A percentile compares a stretch with the other conserved stretches of the same genome.
Conservation (phyloP, 2,329 filamentous ascomycete genomes). For the Hypoxylon sp. region DNA sequence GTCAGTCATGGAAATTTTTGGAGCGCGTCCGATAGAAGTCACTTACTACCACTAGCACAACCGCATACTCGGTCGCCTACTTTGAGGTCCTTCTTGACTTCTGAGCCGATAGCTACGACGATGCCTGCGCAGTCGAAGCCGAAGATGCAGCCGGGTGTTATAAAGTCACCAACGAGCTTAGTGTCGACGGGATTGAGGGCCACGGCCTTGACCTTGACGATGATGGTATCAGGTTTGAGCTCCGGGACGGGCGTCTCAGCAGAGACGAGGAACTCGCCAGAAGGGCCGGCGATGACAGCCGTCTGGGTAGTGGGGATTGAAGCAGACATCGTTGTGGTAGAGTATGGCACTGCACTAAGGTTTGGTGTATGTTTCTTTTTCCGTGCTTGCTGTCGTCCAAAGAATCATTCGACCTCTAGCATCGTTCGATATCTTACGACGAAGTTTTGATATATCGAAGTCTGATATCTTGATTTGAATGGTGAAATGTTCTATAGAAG, state of each 20-base stretch:
- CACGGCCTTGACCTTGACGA: slow-evolving; percentile 42
- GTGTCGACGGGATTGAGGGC: slow-evolving; percentile 48
- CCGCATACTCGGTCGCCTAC: slow-evolving; percentile 58
- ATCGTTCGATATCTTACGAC: slow-evolving; percentile 28
- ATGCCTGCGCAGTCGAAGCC: slow-evolving; percentile 49
- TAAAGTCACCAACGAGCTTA: slow-evolving; percentile 42
- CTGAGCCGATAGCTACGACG: slow-evolving; percentile 40
- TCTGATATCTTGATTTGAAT: slow-evolving; percentile 24
- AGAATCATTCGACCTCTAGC: slow-evolving; percentile 21
- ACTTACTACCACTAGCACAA: slow-evolving; percentile 23
- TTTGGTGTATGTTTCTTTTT: slow-evolving; percentile 7
- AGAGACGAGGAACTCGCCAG: slow-evolving; percentile 28
- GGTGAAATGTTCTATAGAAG: slow-evolving; percentile 7
- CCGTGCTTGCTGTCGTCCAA: slow-evolving; percentile 19
- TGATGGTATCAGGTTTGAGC: slow-evolving; percentile 27
- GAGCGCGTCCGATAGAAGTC: background rate
- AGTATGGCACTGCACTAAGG: slow-evolving; percentile 9
- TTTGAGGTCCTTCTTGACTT: slow-evolving; percentile 41
- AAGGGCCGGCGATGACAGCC: slow-evolving; percentile 31
- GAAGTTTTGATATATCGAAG: slow-evolving; percentile 5
- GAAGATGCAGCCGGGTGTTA: slow-evolving; percentile 35
- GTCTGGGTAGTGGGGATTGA: slow-evolving; percentile 32
- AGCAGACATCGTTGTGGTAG: slow-evolving; percentile 15
- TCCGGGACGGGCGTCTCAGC: slow-evolving; percentile 35
- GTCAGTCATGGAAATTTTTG: background rate